A percentile compares a stretch with the other conserved stretches of the same genome.
These are phyloP conservation scores for Daldinia grandis DNA, from an alignment of 495 filamentous ascomycete genomes.

Conservation along the genomic window DNA sequence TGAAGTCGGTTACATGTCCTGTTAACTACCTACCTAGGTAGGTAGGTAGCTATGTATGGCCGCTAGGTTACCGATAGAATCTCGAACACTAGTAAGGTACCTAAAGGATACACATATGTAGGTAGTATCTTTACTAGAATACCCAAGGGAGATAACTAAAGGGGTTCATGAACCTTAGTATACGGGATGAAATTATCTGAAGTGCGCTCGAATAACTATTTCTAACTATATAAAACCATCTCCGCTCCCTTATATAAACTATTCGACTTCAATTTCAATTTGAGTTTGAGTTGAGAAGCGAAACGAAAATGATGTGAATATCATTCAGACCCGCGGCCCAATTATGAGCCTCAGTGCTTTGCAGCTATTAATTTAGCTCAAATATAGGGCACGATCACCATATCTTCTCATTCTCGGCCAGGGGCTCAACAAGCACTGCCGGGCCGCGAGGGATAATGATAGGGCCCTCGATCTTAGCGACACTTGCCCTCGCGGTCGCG, in stretches of 20 bases:
- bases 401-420: conserved; percentile 29
- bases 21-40: no score
- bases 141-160: neutral
- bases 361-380: neutral
- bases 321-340: neutral
- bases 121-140: neutral
- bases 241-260: neutral
- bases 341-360: neutral
- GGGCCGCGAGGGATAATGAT: conserved; percentile 47
- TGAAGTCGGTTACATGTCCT: no score
- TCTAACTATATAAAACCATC: neutral
- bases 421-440: conserved; percentile 42
- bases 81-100: no score
- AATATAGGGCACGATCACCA: neutral
- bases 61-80: no score
- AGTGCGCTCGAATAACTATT: neutral
- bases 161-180: neutral
- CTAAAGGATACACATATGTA: neutral
- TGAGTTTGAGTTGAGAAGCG: neutral
- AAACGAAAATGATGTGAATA: neutral
- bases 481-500: conserved; percentile 29
- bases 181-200: neutral
- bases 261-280: neutral
- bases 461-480: conserved; percentile 31
- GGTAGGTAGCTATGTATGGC: neutral